Evolutionary conservation across 139 green algal species (phyloP), one percentile per base, ranked within the genome.

Genomic region (Parachlorella kessleri): DNA sequence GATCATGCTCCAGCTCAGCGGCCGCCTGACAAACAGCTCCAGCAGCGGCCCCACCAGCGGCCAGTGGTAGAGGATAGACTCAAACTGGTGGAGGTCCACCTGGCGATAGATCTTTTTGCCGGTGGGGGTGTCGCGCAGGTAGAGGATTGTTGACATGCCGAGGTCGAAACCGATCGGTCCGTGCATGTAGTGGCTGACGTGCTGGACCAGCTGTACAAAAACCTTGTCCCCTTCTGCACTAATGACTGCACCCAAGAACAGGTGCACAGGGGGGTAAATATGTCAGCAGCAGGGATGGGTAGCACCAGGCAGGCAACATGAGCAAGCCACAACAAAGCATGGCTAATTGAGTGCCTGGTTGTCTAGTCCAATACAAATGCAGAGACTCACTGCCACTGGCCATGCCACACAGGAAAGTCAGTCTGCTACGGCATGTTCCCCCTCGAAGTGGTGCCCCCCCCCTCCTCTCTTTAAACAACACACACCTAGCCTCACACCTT

Each of bases 61-160:
- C 14, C 21, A 28, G 48, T 59, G 48, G 21, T 59, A 59, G 48
- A 83, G 48, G n/a, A 83, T 83, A 54, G 48, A 40, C 39, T 83
- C 78, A n/a, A 83, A 83, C 9, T 10, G 32, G 74, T 83, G 78
- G 54, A 53, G 69, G 54, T 83, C 78, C 4, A 83, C 78, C 67
- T 83, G 76, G 4, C 21, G 32, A 30, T n/a, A 72, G 24, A 71
- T 39, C 24, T 35, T 6, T 26, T 71, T 72, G n/a, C 73, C 40
- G 66, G 36, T 35, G 53, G 30, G 35, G 7, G 26, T 48, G 3
- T 3, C 66, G 21, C 8, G 14, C 24, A 80, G 64, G 64, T 80
- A 73, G 30, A 80, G 32, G 6, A 80, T 33, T 6, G 24, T 26
- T 7, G 4, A 24, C 75, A 80, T 80, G 65, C 59, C 36, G 4